Conservation (phyloP, 2,329 filamentous ascomycete species). For the Phaeosphaeria sp. region DNA sequence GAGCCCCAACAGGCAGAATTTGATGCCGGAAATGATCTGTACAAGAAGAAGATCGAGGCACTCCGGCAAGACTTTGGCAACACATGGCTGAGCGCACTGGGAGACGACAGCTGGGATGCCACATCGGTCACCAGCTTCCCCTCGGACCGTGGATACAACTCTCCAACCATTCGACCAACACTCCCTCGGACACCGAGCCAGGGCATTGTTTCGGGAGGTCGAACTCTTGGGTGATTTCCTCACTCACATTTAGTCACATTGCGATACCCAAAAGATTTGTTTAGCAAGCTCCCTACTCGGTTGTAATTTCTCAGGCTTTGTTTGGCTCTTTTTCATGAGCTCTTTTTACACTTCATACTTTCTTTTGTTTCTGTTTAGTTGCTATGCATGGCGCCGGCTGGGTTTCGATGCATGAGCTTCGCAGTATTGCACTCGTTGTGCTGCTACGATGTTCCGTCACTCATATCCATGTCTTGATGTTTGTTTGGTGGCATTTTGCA, state of each 20-base stretch:
- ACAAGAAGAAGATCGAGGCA: constrained; percentile 86
- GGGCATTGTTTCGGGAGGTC: constrained; percentile 48
- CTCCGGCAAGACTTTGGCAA: constrained; percentile 84
- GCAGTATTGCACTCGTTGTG: constrained; percentile 41
- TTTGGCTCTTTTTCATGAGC: not conserved
- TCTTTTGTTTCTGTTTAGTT: constrained; percentile 5
- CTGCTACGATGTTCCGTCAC: constrained; percentile 17
- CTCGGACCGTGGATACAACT: constrained; percentile 38
- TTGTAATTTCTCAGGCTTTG: too few relatives aligned
- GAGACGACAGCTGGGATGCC: constrained; percentile 71
- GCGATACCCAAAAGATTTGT: constrained; percentile 47
- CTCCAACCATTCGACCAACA: constrained; percentile 40
- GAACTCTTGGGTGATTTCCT: constrained; percentile 44
- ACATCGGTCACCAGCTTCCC: constrained; percentile 39
- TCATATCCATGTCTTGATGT: constrained; percentile 17
- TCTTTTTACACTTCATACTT: constrained; percentile 3
- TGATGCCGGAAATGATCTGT: constrained; percentile 75
- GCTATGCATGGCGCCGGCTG: constrained; percentile 43
- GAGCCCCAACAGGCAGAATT: constrained; percentile 56
- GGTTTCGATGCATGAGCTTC: constrained; percentile 26
- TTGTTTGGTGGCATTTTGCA: constrained; percentile 29
- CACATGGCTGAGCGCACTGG: constrained; percentile 84
- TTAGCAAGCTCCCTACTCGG: constrained; percentile 9
- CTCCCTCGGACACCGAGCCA: constrained; percentile 45
- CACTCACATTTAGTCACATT: constrained; percentile 30